These are phyloP conservation scores for Ramalina peruviana DNA, from an alignment of 495 filamentous ascomycete species.

Conservation along the genomic window DNA sequence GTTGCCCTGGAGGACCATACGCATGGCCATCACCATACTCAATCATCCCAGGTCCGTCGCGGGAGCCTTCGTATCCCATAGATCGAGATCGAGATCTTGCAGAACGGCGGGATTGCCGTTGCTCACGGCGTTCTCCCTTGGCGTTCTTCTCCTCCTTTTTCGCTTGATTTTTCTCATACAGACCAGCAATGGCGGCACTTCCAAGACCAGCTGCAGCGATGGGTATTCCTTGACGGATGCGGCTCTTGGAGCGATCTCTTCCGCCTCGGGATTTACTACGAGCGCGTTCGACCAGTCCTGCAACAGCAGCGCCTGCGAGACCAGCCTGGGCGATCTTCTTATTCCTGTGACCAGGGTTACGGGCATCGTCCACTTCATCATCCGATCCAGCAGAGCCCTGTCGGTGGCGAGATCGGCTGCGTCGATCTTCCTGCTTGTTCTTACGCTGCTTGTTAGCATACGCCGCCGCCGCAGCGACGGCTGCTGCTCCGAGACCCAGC, in stretches of 20 bases:
- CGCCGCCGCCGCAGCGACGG: constrained; percentile 69
- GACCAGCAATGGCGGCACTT: constrained; percentile 61
- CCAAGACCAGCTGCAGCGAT: constrained; percentile 66
- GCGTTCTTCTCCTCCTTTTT: constrained; percentile 45
- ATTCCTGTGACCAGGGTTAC: constrained; percentile 46
- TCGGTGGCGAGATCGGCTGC: constrained; percentile 55
- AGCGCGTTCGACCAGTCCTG: constrained; percentile 58
- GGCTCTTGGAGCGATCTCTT: constrained; percentile 43
- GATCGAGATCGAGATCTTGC: constrained; percentile 42
- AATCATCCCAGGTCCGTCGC: constrained; percentile 58
- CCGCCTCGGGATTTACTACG: constrained; percentile 56
- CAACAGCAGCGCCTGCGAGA: constrained; percentile 62
- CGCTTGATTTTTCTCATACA: constrained; percentile 66
- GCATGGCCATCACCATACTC: constrained; percentile 65
- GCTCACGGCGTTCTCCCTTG: constrained; percentile 26
- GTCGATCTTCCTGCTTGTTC: constrained; percentile 46
- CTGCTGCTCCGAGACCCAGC: constrained; percentile 66
- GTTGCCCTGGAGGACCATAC: constrained; percentile 31
- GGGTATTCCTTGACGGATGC: constrained; percentile 43
- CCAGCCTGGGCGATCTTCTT: constrained; percentile 64
- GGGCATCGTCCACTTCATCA: constrained; percentile 30
- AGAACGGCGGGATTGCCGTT: constrained; percentile 5
- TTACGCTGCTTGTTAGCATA: constrained; percentile 55
- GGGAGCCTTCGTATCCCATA: constrained; percentile 40
- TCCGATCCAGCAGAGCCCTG: constrained; percentile 36